Conservation (phyloP, 345 rosid species). For the Arabidopsis arenosa region DNA sequence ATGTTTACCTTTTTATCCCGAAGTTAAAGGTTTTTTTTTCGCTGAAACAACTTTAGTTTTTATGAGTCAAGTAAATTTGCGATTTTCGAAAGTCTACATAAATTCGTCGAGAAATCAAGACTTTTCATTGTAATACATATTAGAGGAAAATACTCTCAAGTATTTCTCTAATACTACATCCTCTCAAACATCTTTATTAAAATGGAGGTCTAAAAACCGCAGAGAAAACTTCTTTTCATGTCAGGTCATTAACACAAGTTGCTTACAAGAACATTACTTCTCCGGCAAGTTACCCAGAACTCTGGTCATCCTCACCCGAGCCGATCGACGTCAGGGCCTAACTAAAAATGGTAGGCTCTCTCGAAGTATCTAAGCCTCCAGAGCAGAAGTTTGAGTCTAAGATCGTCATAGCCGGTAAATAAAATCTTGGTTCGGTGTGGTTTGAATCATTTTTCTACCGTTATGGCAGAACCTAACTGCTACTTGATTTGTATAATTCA, state of each 20-base stretch:
- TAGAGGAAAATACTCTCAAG: background rate
- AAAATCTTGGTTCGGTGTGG: slow-evolving; percentile 5
- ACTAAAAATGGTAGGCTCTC: background rate
- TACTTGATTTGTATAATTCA: background rate
- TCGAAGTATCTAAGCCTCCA: slow-evolving; percentile 25
- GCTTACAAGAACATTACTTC: background rate
- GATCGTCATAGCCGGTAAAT: slow-evolving; percentile 36
- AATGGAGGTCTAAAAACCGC: background rate
- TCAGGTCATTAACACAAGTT: slow-evolving; percentile 3
- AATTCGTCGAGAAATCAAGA: slow-evolving; percentile 2
- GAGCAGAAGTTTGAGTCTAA: slow-evolving; percentile 32
- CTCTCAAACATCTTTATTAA: background rate
- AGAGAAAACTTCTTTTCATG: background rate
- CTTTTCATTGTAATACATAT: background rate
- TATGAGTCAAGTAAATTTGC: background rate
- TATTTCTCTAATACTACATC: background rate
- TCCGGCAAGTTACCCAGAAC: slow-evolving; percentile 14
- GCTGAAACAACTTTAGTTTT: background rate
- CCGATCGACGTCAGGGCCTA: background rate
- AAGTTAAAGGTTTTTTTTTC: background rate
- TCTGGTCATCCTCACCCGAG: background rate
- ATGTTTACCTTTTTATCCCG: background rate
- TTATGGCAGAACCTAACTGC: slow-evolving; percentile 3
- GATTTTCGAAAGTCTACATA: background rate
- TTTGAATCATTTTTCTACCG: background rate